Percentiles rank a stretch among this genome's conserved stretches.
phyloP scores from a whole-genome alignment of 495 filamentous ascomycete genomes.

The Aspergillus wentii region DNA sequence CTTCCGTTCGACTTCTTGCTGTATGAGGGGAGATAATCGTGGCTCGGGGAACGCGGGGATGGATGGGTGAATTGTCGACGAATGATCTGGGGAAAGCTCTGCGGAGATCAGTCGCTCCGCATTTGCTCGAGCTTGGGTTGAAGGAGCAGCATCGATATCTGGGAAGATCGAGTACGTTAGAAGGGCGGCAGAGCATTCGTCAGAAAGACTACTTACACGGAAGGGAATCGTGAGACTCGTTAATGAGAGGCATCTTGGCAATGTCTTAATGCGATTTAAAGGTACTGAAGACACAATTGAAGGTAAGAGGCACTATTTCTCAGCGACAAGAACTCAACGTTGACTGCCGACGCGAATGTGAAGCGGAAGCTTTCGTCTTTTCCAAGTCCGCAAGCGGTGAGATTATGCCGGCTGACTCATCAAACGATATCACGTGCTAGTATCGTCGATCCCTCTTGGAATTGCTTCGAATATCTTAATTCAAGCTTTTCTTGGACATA shows the following conservation, averaged over 20 bases:
- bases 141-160: conserved; percentile 71
- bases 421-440: neutral
- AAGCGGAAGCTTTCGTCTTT: no score
- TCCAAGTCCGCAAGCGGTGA: neutral
- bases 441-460: no score
- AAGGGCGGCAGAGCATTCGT: neutral
- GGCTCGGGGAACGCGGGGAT: conserved; percentile 33
- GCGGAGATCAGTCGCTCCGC: conserved; percentile 61
- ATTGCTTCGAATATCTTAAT: no score
- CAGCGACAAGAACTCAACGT: no score
- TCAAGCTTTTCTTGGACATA: no score
- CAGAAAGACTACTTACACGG: conserved; percentile 54
- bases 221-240: conserved; percentile 73
- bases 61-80: conserved; percentile 30
- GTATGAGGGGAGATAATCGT: conserved; percentile 56
- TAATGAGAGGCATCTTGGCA: conserved; percentile 61
- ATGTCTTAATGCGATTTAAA: no score
- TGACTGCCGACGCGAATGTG: no score
- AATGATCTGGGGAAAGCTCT: conserved; percentile 51
- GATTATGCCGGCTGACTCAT: neutral
- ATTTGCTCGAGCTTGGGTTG: conserved; percentile 48
- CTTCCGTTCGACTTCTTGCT: conserved; percentile 58
- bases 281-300: no score
- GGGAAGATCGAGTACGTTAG: conserved; percentile 18
- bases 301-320: no score